phyloP scores from a whole-genome alignment of 805 yeast species.

The Torulaspora gathmanii region DNA sequence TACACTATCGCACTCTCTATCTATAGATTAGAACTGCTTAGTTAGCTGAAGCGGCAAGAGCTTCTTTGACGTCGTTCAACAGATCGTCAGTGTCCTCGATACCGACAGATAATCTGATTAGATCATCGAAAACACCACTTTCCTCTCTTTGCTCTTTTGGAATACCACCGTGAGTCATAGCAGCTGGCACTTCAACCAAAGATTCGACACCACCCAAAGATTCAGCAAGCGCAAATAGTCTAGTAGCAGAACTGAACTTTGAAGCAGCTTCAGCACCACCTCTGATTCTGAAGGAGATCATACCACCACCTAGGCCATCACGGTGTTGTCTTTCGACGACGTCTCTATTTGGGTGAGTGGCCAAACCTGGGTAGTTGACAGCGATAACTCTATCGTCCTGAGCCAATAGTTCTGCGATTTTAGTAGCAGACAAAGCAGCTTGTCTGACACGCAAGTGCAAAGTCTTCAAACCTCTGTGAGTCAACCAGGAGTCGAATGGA shows the following conservation, averaged over 20 bases:
- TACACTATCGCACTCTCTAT: neutral
- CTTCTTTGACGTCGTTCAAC: slow-evolving; percentile 65
- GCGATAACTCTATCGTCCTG: slow-evolving; percentile 49
- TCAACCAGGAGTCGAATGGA: slow-evolving; percentile 88
- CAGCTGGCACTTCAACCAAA: slow-evolving; percentile 80
- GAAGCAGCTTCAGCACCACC: slow-evolving; percentile 79
- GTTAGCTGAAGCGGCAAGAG: slow-evolving; percentile 41
- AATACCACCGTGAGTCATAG: slow-evolving; percentile 90
- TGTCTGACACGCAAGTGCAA: slow-evolving; percentile 73
- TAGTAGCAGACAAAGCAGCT: slow-evolving; percentile 59
- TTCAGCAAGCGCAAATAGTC: slow-evolving; percentile 80
- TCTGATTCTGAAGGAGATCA: slow-evolving; percentile 78
- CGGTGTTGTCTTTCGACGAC: slow-evolving; percentile 74
- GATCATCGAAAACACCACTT: slow-evolving; percentile 75
- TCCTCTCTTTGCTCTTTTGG: slow-evolving; percentile 73
- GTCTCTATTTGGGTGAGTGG: slow-evolving; percentile 55
- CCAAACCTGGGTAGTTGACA: slow-evolving; percentile 82
- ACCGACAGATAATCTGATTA: slow-evolving; percentile 80
- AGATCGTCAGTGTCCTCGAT: slow-evolving; percentile 79
- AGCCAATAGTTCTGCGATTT: slow-evolving; percentile 60
- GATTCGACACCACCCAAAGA: slow-evolving; percentile 89
- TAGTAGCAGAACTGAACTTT: slow-evolving; percentile 65
- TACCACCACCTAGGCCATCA: slow-evolving; percentile 85
- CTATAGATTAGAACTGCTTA: neutral
- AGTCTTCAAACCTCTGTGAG: slow-evolving; percentile 88